Conservation (phyloP, 2,329 filamentous ascomycete genomes). For the Microsporum audouinii region DNA sequence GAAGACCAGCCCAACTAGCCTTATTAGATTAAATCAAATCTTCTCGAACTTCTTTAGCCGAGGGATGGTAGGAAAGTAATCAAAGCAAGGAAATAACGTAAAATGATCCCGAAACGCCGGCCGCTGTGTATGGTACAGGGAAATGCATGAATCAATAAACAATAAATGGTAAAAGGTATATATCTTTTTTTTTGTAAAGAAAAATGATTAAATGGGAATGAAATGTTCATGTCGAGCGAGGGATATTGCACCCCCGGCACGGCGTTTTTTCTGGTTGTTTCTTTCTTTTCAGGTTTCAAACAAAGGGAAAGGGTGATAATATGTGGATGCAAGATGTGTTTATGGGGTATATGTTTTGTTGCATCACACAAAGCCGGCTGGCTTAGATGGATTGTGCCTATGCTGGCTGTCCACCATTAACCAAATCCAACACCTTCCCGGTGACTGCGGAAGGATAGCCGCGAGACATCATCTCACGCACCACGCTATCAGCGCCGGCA, state of each 20-base stretch:
- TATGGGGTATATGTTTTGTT: not conserved
- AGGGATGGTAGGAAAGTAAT: conserved; percentile 1
- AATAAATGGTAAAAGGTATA: not conserved
- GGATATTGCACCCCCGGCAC: not conserved
- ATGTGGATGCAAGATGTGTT: not conserved
- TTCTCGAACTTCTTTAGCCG: not conserved
- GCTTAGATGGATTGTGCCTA: not conserved
- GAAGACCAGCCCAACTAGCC: conserved; percentile 2
- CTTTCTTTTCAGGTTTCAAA: not conserved
- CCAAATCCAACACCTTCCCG: conserved; percentile 83
- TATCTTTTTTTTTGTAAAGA: not conserved
- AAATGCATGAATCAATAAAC: conserved; percentile 8
- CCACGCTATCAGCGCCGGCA: conserved; percentile 61
- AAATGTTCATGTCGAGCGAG: not conserved
- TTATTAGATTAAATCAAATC: not conserved
- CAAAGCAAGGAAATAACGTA: conserved; percentile 7
- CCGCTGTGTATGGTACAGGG: conserved; percentile 9
- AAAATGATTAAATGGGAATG: not conserved
- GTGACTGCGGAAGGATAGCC: conserved; percentile 88
- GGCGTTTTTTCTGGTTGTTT: not conserved
- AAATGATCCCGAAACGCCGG: conserved; percentile 13
- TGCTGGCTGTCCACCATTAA: conserved; percentile 40
- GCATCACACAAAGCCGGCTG: not conserved
- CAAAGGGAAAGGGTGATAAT: not conserved
- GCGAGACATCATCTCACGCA: conserved; percentile 78